Conservation (phyloP, 352 stramenopile genomes). For the Globisporangium lucens region DNA sequence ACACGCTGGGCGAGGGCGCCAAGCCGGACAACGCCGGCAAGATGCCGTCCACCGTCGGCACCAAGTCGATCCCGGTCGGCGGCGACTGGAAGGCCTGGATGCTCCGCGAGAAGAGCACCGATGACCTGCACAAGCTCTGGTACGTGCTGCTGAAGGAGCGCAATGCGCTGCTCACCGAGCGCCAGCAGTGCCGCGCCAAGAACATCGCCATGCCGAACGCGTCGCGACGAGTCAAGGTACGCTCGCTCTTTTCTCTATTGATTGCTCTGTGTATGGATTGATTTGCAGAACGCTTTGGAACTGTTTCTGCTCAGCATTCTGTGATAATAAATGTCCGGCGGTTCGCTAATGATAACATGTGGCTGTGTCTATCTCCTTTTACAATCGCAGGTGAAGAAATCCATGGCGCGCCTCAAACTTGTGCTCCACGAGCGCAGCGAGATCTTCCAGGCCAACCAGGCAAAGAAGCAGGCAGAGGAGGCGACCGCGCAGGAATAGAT, state of each 20-base stretch:
- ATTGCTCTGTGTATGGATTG: no score
- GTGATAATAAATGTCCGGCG: no score
- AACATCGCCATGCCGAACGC: constrained; percentile 79
- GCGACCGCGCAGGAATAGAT: constrained; percentile 19
- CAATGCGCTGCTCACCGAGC: constrained; percentile 96
- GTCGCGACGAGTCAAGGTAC: constrained; percentile 65
- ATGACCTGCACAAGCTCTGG: constrained; percentile 99
- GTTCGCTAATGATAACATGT: no score
- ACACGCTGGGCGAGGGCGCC: constrained; percentile 39
- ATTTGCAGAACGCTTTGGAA: no score
- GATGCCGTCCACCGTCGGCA: constrained; percentile 59
- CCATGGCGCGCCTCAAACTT: constrained; percentile 86
- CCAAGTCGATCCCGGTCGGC: constrained; percentile 68
- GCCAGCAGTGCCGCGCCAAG: constrained; percentile 70
- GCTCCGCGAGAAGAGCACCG: constrained; percentile 96
- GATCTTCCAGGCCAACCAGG: constrained; percentile 72
- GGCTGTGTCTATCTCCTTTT: no score
- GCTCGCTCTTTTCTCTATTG: neutral
- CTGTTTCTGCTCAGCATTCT: no score
- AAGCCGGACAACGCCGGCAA: constrained; percentile 51
- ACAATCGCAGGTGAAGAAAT: constrained; percentile 63
- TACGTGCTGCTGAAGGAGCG: constrained; percentile 97
- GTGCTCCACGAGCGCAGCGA: constrained; percentile 82
- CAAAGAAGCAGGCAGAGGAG: constrained; percentile 37
- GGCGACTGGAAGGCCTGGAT: constrained; percentile 95